These are phyloP conservation scores for Boehmeria nivea DNA, from an alignment of 306 rosid genomes.

Conservation along the genomic window DNA sequence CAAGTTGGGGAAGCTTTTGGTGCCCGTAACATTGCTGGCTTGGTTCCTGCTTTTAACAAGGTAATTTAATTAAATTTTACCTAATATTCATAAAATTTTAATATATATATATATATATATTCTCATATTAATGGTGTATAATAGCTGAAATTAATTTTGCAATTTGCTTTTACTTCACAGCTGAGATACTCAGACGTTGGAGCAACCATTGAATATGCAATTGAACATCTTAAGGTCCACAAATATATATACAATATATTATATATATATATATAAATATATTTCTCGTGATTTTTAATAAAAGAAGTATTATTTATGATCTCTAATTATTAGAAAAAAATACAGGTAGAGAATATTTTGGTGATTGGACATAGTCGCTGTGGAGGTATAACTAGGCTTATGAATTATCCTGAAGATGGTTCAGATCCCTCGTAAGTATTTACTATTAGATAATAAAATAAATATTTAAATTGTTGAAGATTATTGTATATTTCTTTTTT, in stretches of 20 bases:
- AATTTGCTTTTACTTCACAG: constrained; percentile 21
- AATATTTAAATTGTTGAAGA: too few relatives aligned
- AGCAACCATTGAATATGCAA: constrained; percentile 57
- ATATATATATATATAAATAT: neutral
- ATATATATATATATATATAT: neutral
- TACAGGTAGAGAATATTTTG: constrained; percentile 49
- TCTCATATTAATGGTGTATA: neutral
- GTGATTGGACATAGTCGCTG: constrained; percentile 67
- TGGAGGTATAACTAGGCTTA: constrained; percentile 63
- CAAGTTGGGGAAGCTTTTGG: constrained; percentile 65
- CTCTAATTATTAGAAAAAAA: neutral
- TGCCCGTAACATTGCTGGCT: constrained; percentile 63
- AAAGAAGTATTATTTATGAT: neutral
- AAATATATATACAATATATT: neutral
- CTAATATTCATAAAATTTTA: neutral
- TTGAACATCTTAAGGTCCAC: constrained; percentile 35
- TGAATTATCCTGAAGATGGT: constrained; percentile 51
- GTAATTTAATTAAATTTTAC: constrained; percentile 18
- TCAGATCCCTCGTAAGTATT: constrained; percentile 36
- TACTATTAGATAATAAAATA: neutral
- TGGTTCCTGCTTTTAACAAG: constrained; percentile 60
- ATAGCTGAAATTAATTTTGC: neutral
- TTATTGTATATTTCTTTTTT: neutral
- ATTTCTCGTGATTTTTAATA: neutral
- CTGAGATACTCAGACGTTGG: constrained; percentile 50